Base-by-base conservation (phyloP, 2,329 filamentous ascomycete species). In the Trichophyton verrucosum region DNA sequence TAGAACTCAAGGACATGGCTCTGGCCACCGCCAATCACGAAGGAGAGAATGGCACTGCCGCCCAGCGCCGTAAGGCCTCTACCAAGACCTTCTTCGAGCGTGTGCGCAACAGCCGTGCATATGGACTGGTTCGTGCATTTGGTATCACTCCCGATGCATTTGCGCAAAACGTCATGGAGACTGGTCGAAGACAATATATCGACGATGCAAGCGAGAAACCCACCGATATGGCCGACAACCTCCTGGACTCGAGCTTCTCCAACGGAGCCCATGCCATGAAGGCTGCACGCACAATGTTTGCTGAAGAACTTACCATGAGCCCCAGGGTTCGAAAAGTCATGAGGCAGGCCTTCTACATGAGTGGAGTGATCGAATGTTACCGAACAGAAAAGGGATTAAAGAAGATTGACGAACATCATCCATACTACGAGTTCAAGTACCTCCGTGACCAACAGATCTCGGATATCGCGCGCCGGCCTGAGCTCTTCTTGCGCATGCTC, bases 401-500 rank as follows among this genome's bases (percentile, higher is more conserved):
- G 61, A 89, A 89, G 69, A 97, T 99, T 66, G 91, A 96, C 67
- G 92, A 97, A 64, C 86, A 94, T 24, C 91, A 97, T 69, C 90
- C 91, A 0, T 97, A 95, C 74, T 97, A 97, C 71, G 94, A 97
- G 73, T 89, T 99, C 78, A 96, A 99, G 74, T 99, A 99, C 68
- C 80, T 99, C 20, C 85, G 90, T 65, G 91, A 94, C 68, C 91
- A 96, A 73, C 88, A 89, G 6, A 87, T 96, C 63, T 78, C 80
- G 47, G 88, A 94, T 66, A 82, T 97, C 62, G 87, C 90, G 2
- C 84, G 85, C 59, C 86, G 88, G 59, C 94, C 94, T 1, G 91
- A 96, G 65, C 79, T 96, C 27, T 99, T 94, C 72, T 77, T 99
- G 61, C 92, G 95, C 75, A 99, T 99, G 94, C 85, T 97, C 73